Evolutionary conservation across 2,329 filamentous ascomycete species (phyloP), one percentile per base, ranked within the genome.

Genomic region (Aspergillus ochraceus): DNA sequence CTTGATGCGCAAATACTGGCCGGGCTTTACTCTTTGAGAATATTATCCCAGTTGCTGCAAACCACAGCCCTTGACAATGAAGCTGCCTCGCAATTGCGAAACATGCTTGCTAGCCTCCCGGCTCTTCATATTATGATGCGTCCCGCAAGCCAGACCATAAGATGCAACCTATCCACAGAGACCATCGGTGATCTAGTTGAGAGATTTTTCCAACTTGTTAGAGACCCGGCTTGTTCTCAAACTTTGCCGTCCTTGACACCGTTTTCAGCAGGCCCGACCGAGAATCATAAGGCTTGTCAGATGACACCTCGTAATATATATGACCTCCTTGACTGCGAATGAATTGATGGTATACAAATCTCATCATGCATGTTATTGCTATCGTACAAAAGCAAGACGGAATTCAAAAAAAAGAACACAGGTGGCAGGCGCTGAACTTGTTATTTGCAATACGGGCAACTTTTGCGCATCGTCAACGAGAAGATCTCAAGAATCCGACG

Each of bases 401-500:
- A 51, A 20, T 32, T 14, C 10, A 8, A 51, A n/a, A 3, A 24
- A 30, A 9, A 24, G 20, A 14, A 30, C 50, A 20, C 12, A 22
- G 36, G 36, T 42, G 6, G 36, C n/a, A 8, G 36, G 36, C 14
- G 17, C 2, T 42, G 36, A 6, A 42, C 14, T 42, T 8, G 6
- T 5, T 8, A 42, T n/a, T n/a, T 36, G 32, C 36, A n/a, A 14
- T 6, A 42, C 17, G 36, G 36, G 17, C 17, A 42, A n/a, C 32
- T 36, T 8, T 36, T 36, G 32, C 11, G 12, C 32, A 42, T 42
- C 26, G 22, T 64, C 64, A 80, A 60, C 83, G 78, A 24, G 79
- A 75, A 63, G 80, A 87, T 63, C 92, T 85, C 68, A 97, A 80
- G 78, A 95, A 97, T 46, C 86, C 86, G 19, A 96, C 87, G 24